Evolutionary conservation across 208 protist genomes (phyloP), one percentile per base, ranked within the genome.

Genomic region (Acanthamoeba healyi): DNA sequence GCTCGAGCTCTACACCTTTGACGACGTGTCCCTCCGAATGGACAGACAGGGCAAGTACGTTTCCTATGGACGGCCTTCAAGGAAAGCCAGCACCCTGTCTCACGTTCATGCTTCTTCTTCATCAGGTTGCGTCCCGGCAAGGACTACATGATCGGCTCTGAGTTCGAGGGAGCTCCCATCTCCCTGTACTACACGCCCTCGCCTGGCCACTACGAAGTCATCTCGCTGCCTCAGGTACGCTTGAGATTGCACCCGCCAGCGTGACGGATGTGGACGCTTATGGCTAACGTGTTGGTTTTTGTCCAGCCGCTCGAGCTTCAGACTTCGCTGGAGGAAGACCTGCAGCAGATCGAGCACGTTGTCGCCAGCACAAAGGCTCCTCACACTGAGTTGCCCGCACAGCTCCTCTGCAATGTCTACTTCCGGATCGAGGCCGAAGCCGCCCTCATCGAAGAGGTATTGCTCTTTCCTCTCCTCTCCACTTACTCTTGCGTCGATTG

Each of bases 141-240:
- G 40, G 58, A 72, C 54, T 63, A 63, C 36, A 63, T 49, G 34
- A 65, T 63, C 22, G 58, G 82, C n/a, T 19, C 54, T 14, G 82
- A 90, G 49, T 70, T 90, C 61, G 54, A 29, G 19, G 82, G 82
- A 6, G 1, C 36, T 32, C 82, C 82, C 32, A 90, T 90, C 54
- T 70, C 58, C 24, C 54, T 90, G 14, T 90, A 90, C 54, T 90
- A 72, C 36, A 90, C 82, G 15, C 82, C 82, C 6, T 72, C 82
- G 14, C 82, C 82, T 26, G 82, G 82, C 82, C 82, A 90, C 82
- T 90, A 90, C 54, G 82, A 90, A 70, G 82, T 70, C 40, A 63
- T 90, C 36, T 42, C 56, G 29, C 29, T 90, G 15, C 82, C 82
- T 36, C 58, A 42, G 54, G 82, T 72, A 49, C 19, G 9, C 9